These are phyloP conservation scores for Gracilaria domingensis DNA, from an alignment of 23 red algal genomes.

Conservation along the genomic window DNA sequence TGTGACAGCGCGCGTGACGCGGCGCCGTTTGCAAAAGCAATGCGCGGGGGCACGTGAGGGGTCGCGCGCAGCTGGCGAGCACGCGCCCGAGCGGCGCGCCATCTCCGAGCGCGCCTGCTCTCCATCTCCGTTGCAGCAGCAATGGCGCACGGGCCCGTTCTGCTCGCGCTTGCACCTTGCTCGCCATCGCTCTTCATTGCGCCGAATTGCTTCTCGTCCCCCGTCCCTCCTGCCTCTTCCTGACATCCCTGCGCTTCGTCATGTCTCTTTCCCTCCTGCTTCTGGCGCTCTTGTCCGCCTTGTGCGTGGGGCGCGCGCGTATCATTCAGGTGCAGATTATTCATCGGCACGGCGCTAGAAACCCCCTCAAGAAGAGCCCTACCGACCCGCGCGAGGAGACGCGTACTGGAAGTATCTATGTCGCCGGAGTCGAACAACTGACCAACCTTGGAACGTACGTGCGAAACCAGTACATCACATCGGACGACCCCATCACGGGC, in stretches of 20 bases:
- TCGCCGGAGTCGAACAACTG: constrained; percentile 47
- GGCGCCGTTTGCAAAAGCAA: not conserved
- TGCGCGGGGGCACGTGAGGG: constrained; percentile 23
- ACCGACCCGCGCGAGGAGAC: constrained; percentile 35
- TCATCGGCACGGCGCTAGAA: constrained; percentile 75
- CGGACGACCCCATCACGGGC: not conserved
- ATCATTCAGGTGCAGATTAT: constrained; percentile 69
- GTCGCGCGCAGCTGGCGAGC: not conserved
- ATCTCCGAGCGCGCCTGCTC: not conserved
- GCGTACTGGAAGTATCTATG: constrained; percentile 1
- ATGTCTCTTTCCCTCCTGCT: not conserved
- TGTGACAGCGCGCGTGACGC: not conserved
- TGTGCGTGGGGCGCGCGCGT: not conserved
- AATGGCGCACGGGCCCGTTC: constrained; percentile 9
- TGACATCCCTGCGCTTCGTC: too few species aligned
- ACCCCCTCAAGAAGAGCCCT: constrained; percentile 41
- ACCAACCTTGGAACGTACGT: constrained; percentile 39
- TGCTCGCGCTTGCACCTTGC: not conserved
- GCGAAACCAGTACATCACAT: constrained; percentile 31
- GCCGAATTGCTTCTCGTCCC: not conserved
- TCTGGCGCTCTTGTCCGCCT: not conserved
- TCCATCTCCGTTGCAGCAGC: not conserved
- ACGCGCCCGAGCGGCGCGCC: not conserved
- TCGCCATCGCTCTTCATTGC: not conserved
- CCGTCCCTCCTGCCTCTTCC: not conserved